These are phyloP conservation scores for Sclerospora graminicola DNA, from an alignment of 352 stramenopile species.

Conservation along the genomic window DNA sequence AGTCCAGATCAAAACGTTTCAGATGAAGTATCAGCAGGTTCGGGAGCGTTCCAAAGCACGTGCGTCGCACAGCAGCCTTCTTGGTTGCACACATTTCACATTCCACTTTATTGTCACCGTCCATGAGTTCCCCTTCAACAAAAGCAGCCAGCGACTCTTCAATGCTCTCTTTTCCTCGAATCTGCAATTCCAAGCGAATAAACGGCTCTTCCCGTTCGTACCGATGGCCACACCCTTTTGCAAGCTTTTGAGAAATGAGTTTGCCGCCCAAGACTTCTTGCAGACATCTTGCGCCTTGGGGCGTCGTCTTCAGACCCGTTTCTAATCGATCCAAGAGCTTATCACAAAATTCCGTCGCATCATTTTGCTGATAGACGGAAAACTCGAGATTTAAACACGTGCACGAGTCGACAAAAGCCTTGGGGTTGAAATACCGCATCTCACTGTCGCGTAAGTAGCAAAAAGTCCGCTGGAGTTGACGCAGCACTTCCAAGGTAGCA, in stretches of 20 bases:
- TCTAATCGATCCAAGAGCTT: constrained; percentile 98
- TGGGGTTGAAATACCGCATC: constrained; percentile 79
- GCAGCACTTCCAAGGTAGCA: constrained; percentile 80
- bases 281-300: constrained; percentile 69
- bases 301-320: constrained; percentile 88
- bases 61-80: constrained; percentile 93
- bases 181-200: constrained; percentile 96
- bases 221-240: constrained; percentile 83
- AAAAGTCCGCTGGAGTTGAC: constrained; percentile 86
- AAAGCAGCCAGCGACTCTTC: constrained; percentile 94
- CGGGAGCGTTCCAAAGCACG: constrained; percentile 91
- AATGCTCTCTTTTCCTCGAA: constrained; percentile 96
- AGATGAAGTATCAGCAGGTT: constrained; percentile 97
- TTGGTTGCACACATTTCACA: constrained; percentile 97
- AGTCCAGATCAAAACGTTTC: constrained; percentile 99
- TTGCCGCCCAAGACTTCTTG: constrained; percentile 70
- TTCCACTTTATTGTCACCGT: constrained; percentile 97
- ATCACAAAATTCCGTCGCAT: constrained; percentile 98
- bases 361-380: constrained; percentile 98
- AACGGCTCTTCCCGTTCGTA: constrained; percentile 96
- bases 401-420: constrained; percentile 85
- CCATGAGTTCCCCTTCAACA: constrained; percentile 99
- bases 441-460: constrained; percentile 80
- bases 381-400: constrained; percentile 87
- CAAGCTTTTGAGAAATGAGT: constrained; percentile 85